A percentile compares a stretch with the other conserved stretches of the same genome.
These are phyloP conservation scores for Aspergillus egyptiacus DNA, from an alignment of 495 filamentous ascomycete species.

Conservation along the genomic window DNA sequence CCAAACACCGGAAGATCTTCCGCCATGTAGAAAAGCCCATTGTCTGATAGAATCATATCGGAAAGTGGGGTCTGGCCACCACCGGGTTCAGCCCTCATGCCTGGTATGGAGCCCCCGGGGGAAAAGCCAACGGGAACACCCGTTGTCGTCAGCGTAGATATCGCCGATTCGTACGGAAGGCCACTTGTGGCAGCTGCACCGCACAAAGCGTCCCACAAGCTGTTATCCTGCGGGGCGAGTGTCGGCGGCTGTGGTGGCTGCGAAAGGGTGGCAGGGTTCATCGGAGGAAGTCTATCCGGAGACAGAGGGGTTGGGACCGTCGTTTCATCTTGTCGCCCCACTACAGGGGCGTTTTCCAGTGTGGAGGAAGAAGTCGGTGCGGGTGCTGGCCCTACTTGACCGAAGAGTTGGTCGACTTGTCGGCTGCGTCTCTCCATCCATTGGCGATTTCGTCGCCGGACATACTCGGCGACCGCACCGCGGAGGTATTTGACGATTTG, in stretches of 20 bases:
- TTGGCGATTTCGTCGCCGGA: conserved; percentile 32
- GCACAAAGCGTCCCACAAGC: conserved; percentile 34
- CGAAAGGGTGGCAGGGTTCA: conserved; percentile 5
- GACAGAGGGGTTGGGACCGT: conserved; percentile 24
- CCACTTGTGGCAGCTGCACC: conserved; percentile 23
- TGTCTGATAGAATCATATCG: conserved; percentile 37
- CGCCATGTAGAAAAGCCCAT: conserved; percentile 37
- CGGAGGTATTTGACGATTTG: conserved; percentile 60
- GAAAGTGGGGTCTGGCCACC: conserved; percentile 34
- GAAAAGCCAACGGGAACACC: conserved; percentile 39
- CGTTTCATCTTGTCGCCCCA: conserved; percentile 12
- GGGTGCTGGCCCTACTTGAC: conserved; percentile 26
- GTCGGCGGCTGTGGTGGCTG: conserved; percentile 14
- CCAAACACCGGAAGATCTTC: conserved; percentile 37
- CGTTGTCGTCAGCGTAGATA: conserved; percentile 45
- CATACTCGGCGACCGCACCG: conserved; percentile 44
- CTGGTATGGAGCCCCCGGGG: conserved; percentile 24
- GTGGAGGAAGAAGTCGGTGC: conserved; percentile 20
- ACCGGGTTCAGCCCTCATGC: conserved; percentile 8
- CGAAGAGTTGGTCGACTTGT: conserved; percentile 38
- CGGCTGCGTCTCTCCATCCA: conserved; percentile 36
- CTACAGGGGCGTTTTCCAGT: conserved; percentile 9
- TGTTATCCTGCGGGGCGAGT: conserved; percentile 16
- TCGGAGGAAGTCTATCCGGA: conserved; percentile 20
- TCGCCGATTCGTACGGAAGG: conserved; percentile 37